A percentile compares a stretch with the other conserved stretches of the same genome.
phyloP scores from a whole-genome alignment of 129 eudicot species.

The Flaveria trinervia region DNA sequence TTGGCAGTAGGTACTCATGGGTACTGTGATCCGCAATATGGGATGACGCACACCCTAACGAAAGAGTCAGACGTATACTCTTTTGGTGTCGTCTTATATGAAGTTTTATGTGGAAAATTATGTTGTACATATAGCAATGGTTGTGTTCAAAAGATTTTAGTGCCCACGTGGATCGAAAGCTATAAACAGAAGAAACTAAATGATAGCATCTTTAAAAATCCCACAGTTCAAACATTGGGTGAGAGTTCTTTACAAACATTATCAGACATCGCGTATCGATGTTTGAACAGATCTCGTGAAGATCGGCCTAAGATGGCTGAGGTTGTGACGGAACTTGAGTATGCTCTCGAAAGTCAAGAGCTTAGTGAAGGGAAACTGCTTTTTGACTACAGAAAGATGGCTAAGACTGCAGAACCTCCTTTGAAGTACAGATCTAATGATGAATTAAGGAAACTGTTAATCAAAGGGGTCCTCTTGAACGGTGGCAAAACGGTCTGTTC shows the following conservation, averaged over 20 bases:
- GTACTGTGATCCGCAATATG: not conserved
- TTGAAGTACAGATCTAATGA: not conserved
- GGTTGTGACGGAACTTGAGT: slow-evolving; percentile 19
- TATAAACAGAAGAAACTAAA: not conserved
- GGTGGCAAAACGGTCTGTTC: not conserved
- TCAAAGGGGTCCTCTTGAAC: slow-evolving; percentile 11
- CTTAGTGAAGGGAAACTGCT: not conserved
- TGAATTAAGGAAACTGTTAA: slow-evolving; percentile 5
- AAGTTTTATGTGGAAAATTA: slow-evolving; percentile 14
- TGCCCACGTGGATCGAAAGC: slow-evolving; percentile 11
- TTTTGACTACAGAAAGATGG: not conserved
- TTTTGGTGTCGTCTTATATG: slow-evolving; percentile 6
- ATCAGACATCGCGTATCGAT: slow-evolving; percentile 22
- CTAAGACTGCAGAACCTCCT: slow-evolving; percentile 4
- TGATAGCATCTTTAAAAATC: slow-evolving; percentile 4
- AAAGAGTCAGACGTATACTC: slow-evolving; percentile 27
- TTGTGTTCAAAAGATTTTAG: not conserved
- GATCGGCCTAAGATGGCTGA: slow-evolving; percentile 14
- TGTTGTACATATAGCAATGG: not conserved
- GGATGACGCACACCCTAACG: not conserved
- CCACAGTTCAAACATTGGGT: not conserved
- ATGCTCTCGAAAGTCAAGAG: slow-evolving; percentile 11
- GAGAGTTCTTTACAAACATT: not conserved
- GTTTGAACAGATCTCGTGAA: slow-evolving; percentile 17
- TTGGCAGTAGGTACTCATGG: not conserved